Evolutionary conservation across 2,329 filamentous ascomycete species (phyloP).

Genomic region (Colletotrichum siamense): DNA sequence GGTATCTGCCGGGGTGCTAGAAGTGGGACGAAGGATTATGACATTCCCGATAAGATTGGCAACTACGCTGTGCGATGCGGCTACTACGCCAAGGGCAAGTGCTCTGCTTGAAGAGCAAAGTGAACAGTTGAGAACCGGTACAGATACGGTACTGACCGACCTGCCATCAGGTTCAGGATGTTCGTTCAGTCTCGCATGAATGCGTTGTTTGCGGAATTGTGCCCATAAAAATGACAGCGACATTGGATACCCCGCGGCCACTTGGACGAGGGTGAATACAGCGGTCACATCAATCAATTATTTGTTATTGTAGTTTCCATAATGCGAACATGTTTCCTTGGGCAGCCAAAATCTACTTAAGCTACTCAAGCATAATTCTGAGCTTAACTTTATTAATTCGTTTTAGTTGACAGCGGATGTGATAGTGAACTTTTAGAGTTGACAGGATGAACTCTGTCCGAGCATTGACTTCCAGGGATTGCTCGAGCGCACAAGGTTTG

Average conservation of each 20-base stretch:
- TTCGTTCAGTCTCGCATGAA: not conserved
- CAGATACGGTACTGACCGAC: not conserved
- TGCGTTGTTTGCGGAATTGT: not conserved
- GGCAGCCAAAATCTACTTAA: not conserved
- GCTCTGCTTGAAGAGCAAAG: not conserved
- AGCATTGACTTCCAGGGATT: not conserved
- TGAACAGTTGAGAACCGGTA: not conserved
- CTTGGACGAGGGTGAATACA: not conserved
- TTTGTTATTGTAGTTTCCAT: not conserved
- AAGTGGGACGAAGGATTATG: not conserved
- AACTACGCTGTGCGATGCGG: not conserved
- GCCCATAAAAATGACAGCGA: not conserved
- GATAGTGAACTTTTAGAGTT: not conserved
- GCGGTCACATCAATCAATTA: not conserved
- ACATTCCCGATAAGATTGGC: not conserved
- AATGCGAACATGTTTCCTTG: not conserved
- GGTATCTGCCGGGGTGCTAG: not conserved
- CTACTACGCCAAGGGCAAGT: not conserved
- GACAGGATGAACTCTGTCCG: not conserved
- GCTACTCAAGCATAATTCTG: not conserved
- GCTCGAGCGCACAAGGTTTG: not conserved
- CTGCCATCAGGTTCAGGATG: not conserved
- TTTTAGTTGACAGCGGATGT: not conserved
- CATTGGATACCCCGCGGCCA: not conserved
- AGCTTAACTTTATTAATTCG: not conserved